These are phyloP conservation scores for Mortierella claussenii DNA, from an alignment of 192 early-diverging fungal genomes.

Conservation along the genomic window DNA sequence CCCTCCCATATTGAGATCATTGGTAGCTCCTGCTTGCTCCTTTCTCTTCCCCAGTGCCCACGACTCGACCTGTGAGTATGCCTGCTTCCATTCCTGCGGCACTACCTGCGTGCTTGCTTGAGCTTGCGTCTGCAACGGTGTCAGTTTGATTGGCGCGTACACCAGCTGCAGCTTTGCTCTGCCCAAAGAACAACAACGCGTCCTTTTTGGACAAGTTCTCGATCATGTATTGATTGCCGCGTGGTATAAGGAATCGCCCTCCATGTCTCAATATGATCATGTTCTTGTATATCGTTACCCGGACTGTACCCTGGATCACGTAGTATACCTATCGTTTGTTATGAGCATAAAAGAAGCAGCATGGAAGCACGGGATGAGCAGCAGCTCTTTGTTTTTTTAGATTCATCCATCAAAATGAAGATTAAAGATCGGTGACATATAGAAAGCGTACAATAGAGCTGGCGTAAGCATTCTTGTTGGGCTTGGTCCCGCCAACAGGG, in stretches of 20 bases:
- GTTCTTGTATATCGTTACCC: slow-evolving; percentile 16
- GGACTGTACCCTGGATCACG: slow-evolving; percentile 14
- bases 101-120: too few species aligned
- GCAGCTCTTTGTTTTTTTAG: neutral
- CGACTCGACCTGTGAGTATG: too few species aligned
- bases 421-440: neutral
- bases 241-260: slow-evolving; percentile 23
- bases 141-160: too few species aligned
- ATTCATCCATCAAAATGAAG: neutral
- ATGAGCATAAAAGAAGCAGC: too few species aligned
- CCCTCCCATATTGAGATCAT: too few species aligned
- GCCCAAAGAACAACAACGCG: slow-evolving; percentile 28
- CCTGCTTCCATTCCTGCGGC: too few species aligned
- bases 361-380: neutral
- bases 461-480: slow-evolving; percentile 5
- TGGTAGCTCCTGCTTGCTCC: too few species aligned
- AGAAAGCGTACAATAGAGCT: slow-evolving; percentile 11
- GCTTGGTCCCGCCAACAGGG: slow-evolving; percentile 14
- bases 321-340: slow-evolving; percentile 34
- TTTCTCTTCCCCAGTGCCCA: too few species aligned
- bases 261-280: slow-evolving; percentile 9
- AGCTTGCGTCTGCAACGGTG: too few species aligned
- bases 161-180: slow-evolving; percentile 4
- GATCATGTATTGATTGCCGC: slow-evolving; percentile 31
- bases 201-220: slow-evolving; percentile 26